Evolutionary conservation across 116 monocot genomes (phyloP).

Genomic region (Trichopus zeylanicus): DNA sequence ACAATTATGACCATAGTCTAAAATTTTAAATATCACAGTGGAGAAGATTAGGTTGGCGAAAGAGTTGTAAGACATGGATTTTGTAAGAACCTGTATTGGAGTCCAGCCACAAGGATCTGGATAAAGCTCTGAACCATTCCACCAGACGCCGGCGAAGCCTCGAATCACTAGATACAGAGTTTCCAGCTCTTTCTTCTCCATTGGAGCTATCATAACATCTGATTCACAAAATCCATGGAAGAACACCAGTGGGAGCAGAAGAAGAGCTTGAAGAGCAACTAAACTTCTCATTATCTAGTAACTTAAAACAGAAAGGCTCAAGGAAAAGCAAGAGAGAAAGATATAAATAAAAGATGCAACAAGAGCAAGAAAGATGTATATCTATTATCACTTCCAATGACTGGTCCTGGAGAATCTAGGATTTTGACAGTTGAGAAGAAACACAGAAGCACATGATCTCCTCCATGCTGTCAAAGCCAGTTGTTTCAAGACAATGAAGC

Average conservation of each 20-base stretch:
- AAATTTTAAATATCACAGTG: neutral
- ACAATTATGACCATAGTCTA: neutral
- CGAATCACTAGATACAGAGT: constrained; percentile 23
- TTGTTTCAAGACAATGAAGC: neutral
- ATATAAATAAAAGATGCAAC: neutral
- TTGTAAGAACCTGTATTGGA: constrained; percentile 27
- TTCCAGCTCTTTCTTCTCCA: constrained; percentile 27
- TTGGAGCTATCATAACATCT: constrained; percentile 18
- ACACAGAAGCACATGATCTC: neutral
- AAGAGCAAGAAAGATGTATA: neutral
- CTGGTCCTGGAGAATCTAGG: neutral
- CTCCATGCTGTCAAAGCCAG: neutral
- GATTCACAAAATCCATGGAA: constrained; percentile 8
- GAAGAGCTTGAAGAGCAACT: neutral
- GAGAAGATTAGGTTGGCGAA: neutral
- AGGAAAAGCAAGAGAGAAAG: neutral
- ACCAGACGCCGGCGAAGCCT: constrained; percentile 27
- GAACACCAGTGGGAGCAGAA: constrained; percentile 2
- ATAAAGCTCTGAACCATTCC: constrained; percentile 34
- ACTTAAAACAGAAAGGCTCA: neutral
- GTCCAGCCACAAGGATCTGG: constrained; percentile 49
- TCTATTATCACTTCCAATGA: neutral
- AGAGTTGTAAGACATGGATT: neutral
- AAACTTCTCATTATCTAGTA: constrained; percentile 3
- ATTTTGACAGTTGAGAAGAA: constrained; percentile 1